Percentiles rank a stretch among this genome's conserved stretches.
phyloP scores from a whole-genome alignment of 495 filamentous ascomycete species.

The Penicillium lagena region DNA sequence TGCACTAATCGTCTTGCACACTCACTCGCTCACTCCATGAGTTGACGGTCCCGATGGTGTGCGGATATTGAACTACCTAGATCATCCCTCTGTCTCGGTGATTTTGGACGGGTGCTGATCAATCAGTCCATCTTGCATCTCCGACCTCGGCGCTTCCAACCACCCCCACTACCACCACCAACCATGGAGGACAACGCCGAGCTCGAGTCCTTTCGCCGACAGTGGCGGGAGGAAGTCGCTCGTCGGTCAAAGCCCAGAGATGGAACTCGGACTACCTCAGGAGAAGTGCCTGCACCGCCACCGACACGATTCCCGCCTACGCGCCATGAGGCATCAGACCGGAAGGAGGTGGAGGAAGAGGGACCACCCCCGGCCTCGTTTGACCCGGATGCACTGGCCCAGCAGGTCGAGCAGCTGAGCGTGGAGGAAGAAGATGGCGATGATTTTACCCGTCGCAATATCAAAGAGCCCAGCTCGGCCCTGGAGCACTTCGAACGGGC shows the following conservation, averaged over 20 bases:
- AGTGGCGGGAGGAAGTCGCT: constrained; percentile 79
- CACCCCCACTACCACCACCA: constrained; percentile 1
- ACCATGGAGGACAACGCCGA: constrained; percentile 62
- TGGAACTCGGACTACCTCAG: constrained; percentile 9
- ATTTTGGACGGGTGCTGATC: no score
- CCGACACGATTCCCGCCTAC: constrained; percentile 25
- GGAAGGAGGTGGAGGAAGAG: constrained; percentile 33
- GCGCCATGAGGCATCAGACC: constrained; percentile 26
- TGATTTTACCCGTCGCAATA: constrained; percentile 17
- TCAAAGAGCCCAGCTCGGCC: constrained; percentile 63
- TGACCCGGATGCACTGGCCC: constrained; percentile 34
- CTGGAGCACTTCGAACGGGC: constrained; percentile 91
- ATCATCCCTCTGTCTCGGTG: no score
- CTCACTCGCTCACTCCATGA: no score
- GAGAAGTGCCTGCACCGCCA: constrained; percentile 16
- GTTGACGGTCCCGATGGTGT: no score
- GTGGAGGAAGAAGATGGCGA: constrained; percentile 24
- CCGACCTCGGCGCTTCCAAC: not conserved
- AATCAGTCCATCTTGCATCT: constrained; percentile 15
- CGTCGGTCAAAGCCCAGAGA: constrained; percentile 36
- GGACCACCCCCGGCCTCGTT: constrained; percentile 30
- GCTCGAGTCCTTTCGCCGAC: constrained; percentile 70
- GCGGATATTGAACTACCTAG: no score
- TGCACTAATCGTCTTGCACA: not conserved
- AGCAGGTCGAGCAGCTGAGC: constrained; percentile 30